phyloP scores from a whole-genome alignment of 1,284 basidiomycete species.

The Pterulicium gracile region DNA sequence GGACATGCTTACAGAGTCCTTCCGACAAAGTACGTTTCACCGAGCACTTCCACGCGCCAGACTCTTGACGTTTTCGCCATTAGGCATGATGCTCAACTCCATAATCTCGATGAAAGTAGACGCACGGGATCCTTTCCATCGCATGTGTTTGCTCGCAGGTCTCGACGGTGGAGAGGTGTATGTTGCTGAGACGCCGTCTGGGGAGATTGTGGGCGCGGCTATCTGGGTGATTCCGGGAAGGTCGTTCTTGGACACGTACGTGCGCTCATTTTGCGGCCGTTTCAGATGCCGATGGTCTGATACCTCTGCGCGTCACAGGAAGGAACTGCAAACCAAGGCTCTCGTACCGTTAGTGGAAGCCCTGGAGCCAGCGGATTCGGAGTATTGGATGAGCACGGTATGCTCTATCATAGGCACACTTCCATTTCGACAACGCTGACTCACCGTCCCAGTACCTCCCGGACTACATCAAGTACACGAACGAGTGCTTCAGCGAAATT shows the following conservation, averaged over 20 bases:
- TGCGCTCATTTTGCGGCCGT: neutral
- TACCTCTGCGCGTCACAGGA: no score
- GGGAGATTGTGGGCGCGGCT: neutral
- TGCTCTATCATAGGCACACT: no score
- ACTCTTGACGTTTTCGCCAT: neutral
- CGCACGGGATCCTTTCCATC: neutral
- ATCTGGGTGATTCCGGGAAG: neutral
- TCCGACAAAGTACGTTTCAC: neutral
- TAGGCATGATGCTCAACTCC: neutral
- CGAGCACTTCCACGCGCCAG: neutral
- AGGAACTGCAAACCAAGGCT: neutral
- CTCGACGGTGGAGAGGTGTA: neutral
- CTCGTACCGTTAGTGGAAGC: neutral
- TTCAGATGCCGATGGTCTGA: no score
- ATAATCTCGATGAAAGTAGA: neutral
- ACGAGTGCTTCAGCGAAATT: neutral
- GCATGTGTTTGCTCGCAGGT: neutral
- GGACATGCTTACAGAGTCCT: neutral
- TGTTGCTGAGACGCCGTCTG: neutral
- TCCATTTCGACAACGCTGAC: neutral
- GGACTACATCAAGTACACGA: neutral
- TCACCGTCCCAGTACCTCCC: neutral
- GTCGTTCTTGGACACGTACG: neutral
- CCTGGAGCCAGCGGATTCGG: neutral
- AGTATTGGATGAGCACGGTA: neutral